A percentile compares a stretch with the other conserved stretches of the same genome.
Conservation (phyloP, 1,284 basidiomycete species). For the Malassezia brasiliensis region DNA sequence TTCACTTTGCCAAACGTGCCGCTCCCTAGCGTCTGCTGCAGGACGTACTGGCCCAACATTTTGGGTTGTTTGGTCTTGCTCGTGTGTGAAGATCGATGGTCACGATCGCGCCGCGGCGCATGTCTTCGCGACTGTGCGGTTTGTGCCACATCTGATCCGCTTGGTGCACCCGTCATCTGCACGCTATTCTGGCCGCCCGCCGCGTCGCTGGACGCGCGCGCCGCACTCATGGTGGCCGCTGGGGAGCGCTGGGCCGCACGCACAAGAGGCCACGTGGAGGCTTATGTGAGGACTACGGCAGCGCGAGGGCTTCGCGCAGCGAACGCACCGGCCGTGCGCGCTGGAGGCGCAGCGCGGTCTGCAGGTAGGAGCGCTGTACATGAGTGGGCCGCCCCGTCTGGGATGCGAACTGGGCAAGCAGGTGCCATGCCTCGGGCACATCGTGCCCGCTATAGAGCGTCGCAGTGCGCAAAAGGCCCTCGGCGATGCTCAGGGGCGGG, state of each 20-base stretch:
- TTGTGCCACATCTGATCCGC: background rate
- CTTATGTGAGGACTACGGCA: constrained; percentile 4
- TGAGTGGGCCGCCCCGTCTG: constrained; percentile 16
- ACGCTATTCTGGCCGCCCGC: background rate
- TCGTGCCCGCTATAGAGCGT: constrained; percentile 35
- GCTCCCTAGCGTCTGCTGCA: constrained; percentile 52
- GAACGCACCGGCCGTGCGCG: constrained; percentile 26
- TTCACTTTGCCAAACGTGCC: constrained; percentile 98
- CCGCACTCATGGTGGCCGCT: background rate
- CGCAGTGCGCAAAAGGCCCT: constrained; percentile 32
- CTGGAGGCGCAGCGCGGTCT: constrained; percentile 39
- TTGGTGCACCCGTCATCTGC: background rate
- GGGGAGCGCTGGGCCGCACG: background rate
- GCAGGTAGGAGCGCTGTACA: constrained; percentile 20
- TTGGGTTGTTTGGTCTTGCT: constrained; percentile 26
- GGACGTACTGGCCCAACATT: constrained; percentile 43
- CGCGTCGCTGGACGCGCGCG: background rate
- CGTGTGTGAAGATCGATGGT: background rate
- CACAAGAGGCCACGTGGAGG: background rate
- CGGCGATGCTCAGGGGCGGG: constrained; percentile 34
- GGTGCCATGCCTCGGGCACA: constrained; percentile 42
- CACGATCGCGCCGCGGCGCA: constrained; percentile 1
- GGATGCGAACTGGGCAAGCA: constrained; percentile 30
- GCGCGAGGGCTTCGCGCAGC: constrained; percentile 15
- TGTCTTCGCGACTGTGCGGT: background rate